phyloP scores from a whole-genome alignment of 495 filamentous ascomycete genomes.

The Xylaria venustula region DNA sequence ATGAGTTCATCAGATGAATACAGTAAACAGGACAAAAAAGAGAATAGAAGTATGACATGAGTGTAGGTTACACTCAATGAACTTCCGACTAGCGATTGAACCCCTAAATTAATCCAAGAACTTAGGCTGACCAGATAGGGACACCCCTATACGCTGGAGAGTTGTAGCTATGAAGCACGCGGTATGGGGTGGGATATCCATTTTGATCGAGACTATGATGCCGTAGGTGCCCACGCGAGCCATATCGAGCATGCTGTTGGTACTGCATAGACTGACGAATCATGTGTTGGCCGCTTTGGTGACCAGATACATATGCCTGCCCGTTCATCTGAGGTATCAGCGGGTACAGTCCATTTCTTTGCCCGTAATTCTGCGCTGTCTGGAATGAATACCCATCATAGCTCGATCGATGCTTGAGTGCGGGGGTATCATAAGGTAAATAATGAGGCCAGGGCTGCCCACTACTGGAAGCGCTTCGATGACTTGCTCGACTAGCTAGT shows the following conservation, averaged over 20 bases:
- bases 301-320: constrained; percentile 24
- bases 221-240: constrained; percentile 36
- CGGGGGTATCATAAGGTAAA: constrained; percentile 20
- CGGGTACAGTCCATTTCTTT: constrained; percentile 27
- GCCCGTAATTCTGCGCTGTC: constrained; percentile 13
- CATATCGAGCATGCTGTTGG: constrained; percentile 28
- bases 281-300: constrained; percentile 32
- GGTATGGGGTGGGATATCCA: constrained; percentile 35
- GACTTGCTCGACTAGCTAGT: constrained; percentile 25
- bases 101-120: no score
- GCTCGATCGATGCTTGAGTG: constrained; percentile 39
- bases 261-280: constrained; percentile 28
- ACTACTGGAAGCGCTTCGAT: constrained; percentile 18
- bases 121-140: constrained; percentile 44
- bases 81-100: background rate
- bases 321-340: constrained; percentile 37
- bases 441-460: constrained; percentile 22
- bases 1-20: no score
- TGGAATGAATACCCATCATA: constrained; percentile 38
- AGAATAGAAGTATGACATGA: background rate
- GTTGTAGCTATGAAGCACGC: constrained; percentile 49
- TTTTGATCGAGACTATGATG: constrained; percentile 36
- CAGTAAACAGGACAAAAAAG: constrained; percentile 6
- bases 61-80: background rate
- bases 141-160: constrained; percentile 46